Evolutionary conservation across 106 monocot species (phyloP).

Genomic region (Posidonia australis): DNA sequence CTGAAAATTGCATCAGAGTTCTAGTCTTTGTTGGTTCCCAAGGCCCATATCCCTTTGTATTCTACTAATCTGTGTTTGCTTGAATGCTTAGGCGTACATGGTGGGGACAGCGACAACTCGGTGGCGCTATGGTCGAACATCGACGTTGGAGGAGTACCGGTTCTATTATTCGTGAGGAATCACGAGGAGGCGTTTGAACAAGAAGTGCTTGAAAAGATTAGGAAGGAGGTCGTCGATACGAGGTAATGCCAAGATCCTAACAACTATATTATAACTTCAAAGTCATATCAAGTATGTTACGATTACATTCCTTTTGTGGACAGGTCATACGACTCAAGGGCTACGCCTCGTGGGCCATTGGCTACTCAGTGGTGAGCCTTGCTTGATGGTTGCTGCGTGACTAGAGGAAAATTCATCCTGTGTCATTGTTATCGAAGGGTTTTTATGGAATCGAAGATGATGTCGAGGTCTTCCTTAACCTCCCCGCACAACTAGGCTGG

Average conservation of each 20-base stretch:
- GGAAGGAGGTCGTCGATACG: slow-evolving; percentile 67
- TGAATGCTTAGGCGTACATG: slow-evolving; percentile 66
- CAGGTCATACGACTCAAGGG: slow-evolving; percentile 68
- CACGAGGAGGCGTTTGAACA: slow-evolving; percentile 21
- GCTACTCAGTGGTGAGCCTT: slow-evolving; percentile 68
- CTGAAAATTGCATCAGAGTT: too few species aligned
- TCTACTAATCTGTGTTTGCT: too few species aligned
- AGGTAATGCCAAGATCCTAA: too few species aligned
- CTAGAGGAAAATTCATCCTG: slow-evolving; percentile 67
- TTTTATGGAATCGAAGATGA: slow-evolving; percentile 55
- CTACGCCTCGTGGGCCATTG: slow-evolving; percentile 88
- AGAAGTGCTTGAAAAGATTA: slow-evolving; percentile 48
- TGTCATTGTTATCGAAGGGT: slow-evolving; percentile 61
- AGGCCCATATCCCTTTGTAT: background rate
- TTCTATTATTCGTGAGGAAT: slow-evolving; percentile 19
- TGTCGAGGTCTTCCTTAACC: slow-evolving; percentile 62
- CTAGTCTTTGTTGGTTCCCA: background rate
- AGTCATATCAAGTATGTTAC: background rate
- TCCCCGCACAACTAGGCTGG: slow-evolving; percentile 56
- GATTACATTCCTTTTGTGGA: too few species aligned
- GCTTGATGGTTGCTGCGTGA: slow-evolving; percentile 54
- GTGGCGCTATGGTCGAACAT: slow-evolving; percentile 95
- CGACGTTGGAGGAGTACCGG: slow-evolving; percentile 61
- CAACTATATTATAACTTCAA: too few species aligned
- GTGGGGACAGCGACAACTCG: slow-evolving; percentile 88